phyloP scores from a whole-genome alignment of 148 eudicot genomes.

The Talinum fruticosum region DNA sequence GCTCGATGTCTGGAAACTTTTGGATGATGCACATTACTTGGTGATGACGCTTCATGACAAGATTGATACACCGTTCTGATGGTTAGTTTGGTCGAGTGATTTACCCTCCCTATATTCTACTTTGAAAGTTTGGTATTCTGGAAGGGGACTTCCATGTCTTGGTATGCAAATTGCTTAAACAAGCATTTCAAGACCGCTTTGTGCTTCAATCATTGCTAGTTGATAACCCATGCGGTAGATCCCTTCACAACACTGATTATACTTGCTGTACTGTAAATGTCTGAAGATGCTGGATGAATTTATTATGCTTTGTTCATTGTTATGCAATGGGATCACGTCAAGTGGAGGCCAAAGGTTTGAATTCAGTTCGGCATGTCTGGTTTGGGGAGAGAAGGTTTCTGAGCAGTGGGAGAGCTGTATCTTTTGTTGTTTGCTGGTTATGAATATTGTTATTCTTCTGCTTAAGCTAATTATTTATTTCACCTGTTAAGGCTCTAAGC shows the following conservation, averaged over 20 bases:
- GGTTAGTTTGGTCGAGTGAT: not conserved
- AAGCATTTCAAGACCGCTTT: not conserved
- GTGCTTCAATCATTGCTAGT: not conserved
- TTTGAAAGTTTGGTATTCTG: not conserved
- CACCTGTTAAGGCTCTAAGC: not conserved
- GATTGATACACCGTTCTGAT: slow-evolving; percentile 42
- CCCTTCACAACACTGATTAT: not conserved
- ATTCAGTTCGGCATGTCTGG: not conserved
- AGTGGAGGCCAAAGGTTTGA: not conserved
- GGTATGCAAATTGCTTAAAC: slow-evolving; percentile 13
- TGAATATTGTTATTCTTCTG: not conserved
- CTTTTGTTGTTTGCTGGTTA: not conserved
- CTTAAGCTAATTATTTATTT: not conserved
- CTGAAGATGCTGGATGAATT: not conserved
- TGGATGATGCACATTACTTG: slow-evolving; percentile 84
- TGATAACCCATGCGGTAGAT: not conserved
- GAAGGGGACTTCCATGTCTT: slow-evolving; percentile 8
- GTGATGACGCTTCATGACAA: slow-evolving; percentile 90
- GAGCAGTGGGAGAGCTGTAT: not conserved
- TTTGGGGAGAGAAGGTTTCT: not conserved
- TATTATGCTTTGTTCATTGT: not conserved
- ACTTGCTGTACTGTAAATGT: not conserved
- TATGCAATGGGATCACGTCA: not conserved
- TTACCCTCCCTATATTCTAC: not conserved
- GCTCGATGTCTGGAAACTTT: slow-evolving; percentile 92